Conservation (phyloP, 495 filamentous ascomycete genomes). For the Halenospora varia region DNA sequence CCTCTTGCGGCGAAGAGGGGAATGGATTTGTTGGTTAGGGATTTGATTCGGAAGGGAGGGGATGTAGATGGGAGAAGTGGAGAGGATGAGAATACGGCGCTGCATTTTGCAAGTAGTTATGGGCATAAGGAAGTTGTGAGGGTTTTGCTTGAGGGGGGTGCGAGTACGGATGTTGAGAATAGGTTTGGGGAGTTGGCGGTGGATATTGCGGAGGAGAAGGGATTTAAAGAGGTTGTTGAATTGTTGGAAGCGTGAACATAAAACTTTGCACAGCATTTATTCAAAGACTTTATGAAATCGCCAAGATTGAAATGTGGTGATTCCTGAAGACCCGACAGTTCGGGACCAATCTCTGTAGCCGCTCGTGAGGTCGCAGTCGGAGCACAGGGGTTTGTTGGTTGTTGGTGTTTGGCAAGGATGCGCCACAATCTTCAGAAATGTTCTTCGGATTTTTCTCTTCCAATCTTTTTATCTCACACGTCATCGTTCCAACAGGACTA, state of each 20-base stretch:
- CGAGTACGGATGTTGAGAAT: conserved; percentile 49
- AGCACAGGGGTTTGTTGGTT: no score
- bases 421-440: no score
- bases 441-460: no score
- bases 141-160: conserved; percentile 37
- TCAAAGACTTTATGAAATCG: no score
- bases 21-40: conserved; percentile 10
- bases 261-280: no score
- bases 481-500: no score
- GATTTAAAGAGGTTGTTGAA: conserved; percentile 48
- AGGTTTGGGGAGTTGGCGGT: conserved; percentile 52
- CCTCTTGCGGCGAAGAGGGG: conserved; percentile 5
- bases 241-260: conserved; percentile 58
- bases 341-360: no score
- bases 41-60: conserved; percentile 9
- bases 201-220: conserved; percentile 36
- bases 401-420: no score
- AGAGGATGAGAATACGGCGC: conserved; percentile 27
- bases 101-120: conserved; percentile 15
- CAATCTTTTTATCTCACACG: no score
- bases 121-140: conserved; percentile 58
- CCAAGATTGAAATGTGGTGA: no score
- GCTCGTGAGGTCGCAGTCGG: no score
- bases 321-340: no score
- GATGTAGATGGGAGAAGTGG: conserved; percentile 20